Base-by-base conservation (phyloP, 208 protist species). In the Eutreptiella sp. region DNA sequence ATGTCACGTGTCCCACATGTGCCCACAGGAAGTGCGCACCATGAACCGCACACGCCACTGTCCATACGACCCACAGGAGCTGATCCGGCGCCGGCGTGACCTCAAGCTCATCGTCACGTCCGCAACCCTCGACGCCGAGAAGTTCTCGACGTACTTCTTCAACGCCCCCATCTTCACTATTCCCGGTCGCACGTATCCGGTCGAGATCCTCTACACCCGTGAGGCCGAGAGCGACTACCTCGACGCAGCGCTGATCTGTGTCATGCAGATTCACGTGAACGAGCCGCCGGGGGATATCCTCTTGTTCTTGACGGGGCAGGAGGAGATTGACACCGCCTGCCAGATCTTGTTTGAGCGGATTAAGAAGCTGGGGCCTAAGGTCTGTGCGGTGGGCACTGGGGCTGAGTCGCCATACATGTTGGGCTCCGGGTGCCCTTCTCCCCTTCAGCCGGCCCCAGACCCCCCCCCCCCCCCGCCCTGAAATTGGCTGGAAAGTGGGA, bases 101-200 rank as follows among this genome's bases (percentile, higher is more conserved):
- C 77, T 99, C 26, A 98, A 98, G 72, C 88, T 99, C 19, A 90
- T 99, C 71, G 84, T 99, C 53, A 99, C 95, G 2, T 98, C 94
- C 7, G 97, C 97, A 9, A 99, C 96, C 19, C 78, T 99, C 21
- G 90, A 99, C 46, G 91, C 88, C 14, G 84, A 94, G 32, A 98
- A 98, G 77, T 99, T 99, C 63, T 96, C 92, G 24, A 72, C 62
- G 23, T 99, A 98, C 76, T 99, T 99, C 78, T 87, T 85, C 60
- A 77, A 89, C 23, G 83, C 82, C 46, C 83, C 89, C 32, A 88
- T 97, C 26, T 96, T 99, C 68, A 85, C 79, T 36, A 98, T 99
- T 65, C 95, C 96, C 23, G 97, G 97, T 24, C 84, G 95, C 29
- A 97, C 90, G 0, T 97, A 94, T 72, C 94, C 92, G 5, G 97